Conservation (phyloP, 129 eudicot species). For the Glebionis coronaria region DNA sequence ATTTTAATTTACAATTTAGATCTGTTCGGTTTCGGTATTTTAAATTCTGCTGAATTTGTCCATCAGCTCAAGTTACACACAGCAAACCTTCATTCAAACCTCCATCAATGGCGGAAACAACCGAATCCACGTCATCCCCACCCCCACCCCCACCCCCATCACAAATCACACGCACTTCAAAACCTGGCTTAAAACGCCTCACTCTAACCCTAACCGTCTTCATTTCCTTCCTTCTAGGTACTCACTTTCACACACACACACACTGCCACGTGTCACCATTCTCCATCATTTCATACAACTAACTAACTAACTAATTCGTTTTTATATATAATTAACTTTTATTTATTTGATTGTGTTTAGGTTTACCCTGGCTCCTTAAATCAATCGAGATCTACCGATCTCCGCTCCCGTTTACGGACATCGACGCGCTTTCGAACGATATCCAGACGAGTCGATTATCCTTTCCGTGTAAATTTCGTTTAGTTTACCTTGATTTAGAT, state of each 20-base stretch:
- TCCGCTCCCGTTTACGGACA: conserved; percentile 72
- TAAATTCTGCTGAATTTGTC: too few species aligned
- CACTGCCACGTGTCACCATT: too few species aligned
- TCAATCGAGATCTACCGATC: conserved; percentile 92
- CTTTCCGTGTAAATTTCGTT: conserved; percentile 48
- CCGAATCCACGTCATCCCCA: conserved; percentile 29
- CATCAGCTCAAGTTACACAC: too few species aligned
- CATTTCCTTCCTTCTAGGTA: conserved; percentile 79
- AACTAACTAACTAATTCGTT: too few species aligned
- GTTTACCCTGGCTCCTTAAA: conserved; percentile 78
- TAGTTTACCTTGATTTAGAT: conserved; percentile 49
- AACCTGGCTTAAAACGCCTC: conserved; percentile 86
- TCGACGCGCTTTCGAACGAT: conserved; percentile 50
- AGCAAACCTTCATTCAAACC: too few species aligned
- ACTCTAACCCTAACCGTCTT: conserved; percentile 58
- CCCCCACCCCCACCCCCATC: conserved; percentile 25
- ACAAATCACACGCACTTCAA: conserved; percentile 60
- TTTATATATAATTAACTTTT: neutral
- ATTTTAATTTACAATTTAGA: too few species aligned
- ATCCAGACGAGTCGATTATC: conserved; percentile 51
- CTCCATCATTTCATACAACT: neutral
- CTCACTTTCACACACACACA: neutral
- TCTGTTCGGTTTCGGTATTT: too few species aligned
- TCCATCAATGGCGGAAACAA: conserved; percentile 57
- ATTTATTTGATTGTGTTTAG: conserved; percentile 24